phyloP scores from a whole-genome alignment of 495 filamentous ascomycete genomes.

The Penicillium steckii region DNA sequence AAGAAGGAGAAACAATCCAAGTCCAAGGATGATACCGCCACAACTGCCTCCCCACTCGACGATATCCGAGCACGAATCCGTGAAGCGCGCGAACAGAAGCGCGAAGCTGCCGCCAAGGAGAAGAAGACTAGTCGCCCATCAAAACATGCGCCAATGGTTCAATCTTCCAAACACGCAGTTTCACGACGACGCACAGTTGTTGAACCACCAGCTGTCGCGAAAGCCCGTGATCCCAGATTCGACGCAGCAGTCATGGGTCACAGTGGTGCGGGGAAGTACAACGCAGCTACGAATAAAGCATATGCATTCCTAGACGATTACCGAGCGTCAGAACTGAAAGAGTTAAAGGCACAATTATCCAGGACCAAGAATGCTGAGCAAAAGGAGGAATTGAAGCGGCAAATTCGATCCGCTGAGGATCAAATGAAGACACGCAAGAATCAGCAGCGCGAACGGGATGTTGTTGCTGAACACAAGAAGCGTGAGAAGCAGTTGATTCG shows the following conservation, averaged over 20 bases:
- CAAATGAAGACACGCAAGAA: constrained; percentile 63
- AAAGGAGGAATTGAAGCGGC: constrained; percentile 64
- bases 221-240: constrained; percentile 84
- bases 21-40: constrained; percentile 2
- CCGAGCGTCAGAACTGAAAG: constrained; percentile 70
- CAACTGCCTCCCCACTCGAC: constrained; percentile 30
- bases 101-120: constrained; percentile 29
- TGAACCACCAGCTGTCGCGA: constrained; percentile 38
- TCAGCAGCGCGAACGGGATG: constrained; percentile 62
- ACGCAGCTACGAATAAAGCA: constrained; percentile 58
- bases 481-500: constrained; percentile 79
- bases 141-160: constrained; percentile 85
- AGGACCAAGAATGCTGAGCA: constrained; percentile 60
- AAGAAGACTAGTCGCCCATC: constrained; percentile 54
- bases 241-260: constrained; percentile 52
- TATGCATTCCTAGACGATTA: constrained; percentile 90
- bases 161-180: constrained; percentile 79
- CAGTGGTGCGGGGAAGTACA: constrained; percentile 25
- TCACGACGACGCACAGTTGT: constrained; percentile 75
- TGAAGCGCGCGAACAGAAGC: constrained; percentile 47
- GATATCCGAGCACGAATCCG: constrained; percentile 39
- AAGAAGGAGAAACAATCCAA: constrained; percentile 33
- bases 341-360: constrained; percentile 62
- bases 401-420: constrained; percentile 67
- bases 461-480: constrained; percentile 70